Conservation (phyloP, 495 filamentous ascomycete species). For the Neurospora tetraspora region DNA sequence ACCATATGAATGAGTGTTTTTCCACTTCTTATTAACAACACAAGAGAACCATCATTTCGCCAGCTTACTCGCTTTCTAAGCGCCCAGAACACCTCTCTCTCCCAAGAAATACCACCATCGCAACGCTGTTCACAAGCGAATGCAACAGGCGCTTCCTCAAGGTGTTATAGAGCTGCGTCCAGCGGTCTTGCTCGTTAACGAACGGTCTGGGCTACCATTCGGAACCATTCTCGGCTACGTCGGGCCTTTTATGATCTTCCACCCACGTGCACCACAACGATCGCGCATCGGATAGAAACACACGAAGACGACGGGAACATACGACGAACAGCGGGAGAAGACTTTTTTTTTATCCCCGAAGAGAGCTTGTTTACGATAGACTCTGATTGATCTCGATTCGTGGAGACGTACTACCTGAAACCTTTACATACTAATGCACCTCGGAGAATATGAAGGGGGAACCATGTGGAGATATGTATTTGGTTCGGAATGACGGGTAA, state of each 20-base stretch:
- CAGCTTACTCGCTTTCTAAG: neutral
- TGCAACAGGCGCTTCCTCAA: neutral
- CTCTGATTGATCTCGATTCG: neutral
- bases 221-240: neutral
- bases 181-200: neutral
- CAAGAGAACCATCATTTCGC: neutral
- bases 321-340: neutral
- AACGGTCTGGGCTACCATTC: neutral
- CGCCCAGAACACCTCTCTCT: neutral
- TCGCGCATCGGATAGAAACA: neutral
- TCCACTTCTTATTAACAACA: neutral
- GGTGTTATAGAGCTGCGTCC: neutral
- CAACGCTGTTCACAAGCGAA: neutral
- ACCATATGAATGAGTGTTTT: neutral
- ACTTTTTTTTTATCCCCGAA: neutral
- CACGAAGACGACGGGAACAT: neutral
- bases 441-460: neutral
- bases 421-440: neutral
- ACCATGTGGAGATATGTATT: neutral
- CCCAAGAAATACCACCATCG: neutral
- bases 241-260: neutral
- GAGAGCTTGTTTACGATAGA: neutral
- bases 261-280: neutral
- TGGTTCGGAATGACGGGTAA: no score
- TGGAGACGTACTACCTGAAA: neutral